Conservation (phyloP, 805 yeast genomes). For the Pichia gijzeniarum region DNA sequence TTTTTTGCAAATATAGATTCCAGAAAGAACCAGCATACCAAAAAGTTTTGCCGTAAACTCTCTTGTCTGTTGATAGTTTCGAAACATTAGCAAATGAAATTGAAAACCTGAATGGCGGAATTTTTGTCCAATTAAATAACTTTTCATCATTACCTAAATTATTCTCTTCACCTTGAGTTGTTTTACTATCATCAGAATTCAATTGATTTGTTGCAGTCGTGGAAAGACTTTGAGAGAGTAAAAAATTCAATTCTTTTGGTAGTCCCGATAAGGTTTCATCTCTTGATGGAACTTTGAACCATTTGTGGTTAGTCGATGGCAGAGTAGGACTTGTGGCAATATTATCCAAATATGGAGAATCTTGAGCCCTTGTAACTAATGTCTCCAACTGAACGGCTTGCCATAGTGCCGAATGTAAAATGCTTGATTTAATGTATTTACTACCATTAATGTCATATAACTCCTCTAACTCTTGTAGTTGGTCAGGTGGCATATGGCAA, state of each 20-base stretch:
- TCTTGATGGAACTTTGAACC: constrained; percentile 39
- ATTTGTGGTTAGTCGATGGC: constrained; percentile 24
- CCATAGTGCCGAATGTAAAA: constrained; percentile 46
- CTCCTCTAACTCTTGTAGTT: constrained; percentile 38
- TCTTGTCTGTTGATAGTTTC: constrained; percentile 36
- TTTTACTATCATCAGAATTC: constrained; percentile 20
- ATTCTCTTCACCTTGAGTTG: constrained; percentile 20
- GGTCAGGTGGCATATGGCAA: constrained; percentile 45
- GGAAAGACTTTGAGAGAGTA: constrained; percentile 10
- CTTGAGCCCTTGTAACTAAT: constrained; percentile 29
- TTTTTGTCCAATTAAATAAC: constrained; percentile 33
- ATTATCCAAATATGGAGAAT: constrained; percentile 26
- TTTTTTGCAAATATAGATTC: constrained; percentile 50
- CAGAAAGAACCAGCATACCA: constrained; percentile 62
- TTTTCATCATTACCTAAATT: constrained; percentile 14
- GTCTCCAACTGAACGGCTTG: constrained; percentile 38
- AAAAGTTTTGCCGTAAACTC: constrained; percentile 45
- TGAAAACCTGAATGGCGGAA: constrained; percentile 51
- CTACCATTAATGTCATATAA: constrained; percentile 32
- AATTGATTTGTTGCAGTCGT: background rate
- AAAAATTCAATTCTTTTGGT: constrained; percentile 31
- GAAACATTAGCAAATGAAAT: constrained; percentile 45
- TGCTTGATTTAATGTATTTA: constrained; percentile 33
- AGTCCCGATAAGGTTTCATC: constrained; percentile 44
- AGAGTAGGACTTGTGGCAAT: constrained; percentile 23